phyloP scores from a whole-genome alignment of 352 stramenopile genomes.

The Pythium aquatile region DNA sequence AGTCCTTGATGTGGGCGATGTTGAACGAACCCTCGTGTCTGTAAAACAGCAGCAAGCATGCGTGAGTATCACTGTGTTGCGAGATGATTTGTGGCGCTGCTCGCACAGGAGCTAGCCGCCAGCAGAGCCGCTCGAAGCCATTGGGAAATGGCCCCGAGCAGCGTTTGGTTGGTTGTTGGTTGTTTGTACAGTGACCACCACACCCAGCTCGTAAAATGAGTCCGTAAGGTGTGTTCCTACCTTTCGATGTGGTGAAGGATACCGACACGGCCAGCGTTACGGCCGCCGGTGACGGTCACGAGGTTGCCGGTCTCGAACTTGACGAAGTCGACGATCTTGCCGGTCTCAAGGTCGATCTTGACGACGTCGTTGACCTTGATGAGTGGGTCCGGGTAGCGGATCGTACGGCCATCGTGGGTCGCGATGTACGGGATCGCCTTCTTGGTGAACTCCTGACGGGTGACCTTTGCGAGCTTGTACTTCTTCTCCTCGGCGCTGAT shows the following conservation, averaged over 20 bases:
- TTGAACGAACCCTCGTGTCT: constrained; percentile 99
- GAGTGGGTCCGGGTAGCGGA: constrained; percentile 98
- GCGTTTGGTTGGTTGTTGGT: constrained; percentile 4
- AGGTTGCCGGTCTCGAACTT: constrained; percentile 99
- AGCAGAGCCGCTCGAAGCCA: no score
- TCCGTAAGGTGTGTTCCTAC: constrained; percentile 89
- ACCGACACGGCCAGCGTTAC: constrained; percentile 97
- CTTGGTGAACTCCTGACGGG: constrained; percentile 92
- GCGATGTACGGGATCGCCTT: constrained; percentile 98
- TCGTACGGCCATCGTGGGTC: constrained; percentile 98
- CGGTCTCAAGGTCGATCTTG: constrained; percentile 98
- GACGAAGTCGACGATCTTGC: constrained; percentile 97
- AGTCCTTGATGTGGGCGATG: constrained; percentile 99
- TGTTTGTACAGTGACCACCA: constrained; percentile 44
- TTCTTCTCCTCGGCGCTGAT: constrained; percentile 96
- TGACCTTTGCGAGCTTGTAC: constrained; percentile 99
- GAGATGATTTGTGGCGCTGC: not conserved
- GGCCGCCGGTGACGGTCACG: constrained; percentile 96
- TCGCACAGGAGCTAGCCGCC: not conserved
- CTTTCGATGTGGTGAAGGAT: constrained; percentile 97
- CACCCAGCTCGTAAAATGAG: constrained; percentile 87
- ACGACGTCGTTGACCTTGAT: constrained; percentile 99
- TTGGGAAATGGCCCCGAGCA: no score
- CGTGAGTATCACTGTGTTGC: constrained; percentile 18
- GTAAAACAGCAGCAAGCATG: constrained; percentile 22